Evolutionary conservation across 345 rosid genomes (phyloP).

Genomic region (Bretschneidera sinensis): DNA sequence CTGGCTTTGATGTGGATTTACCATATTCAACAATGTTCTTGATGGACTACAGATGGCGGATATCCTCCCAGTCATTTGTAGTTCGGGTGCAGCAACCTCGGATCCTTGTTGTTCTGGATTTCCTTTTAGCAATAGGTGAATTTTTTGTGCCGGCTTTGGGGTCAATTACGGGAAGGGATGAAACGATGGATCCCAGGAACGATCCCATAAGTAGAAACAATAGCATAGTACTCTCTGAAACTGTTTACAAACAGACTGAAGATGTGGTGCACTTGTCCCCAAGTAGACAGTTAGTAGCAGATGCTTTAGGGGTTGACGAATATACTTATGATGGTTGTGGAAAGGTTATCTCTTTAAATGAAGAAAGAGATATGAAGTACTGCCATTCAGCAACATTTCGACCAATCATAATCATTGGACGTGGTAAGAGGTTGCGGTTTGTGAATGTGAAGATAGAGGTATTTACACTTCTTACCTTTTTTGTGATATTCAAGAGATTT

Average conservation of each 20-base stretch:
- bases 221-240: constrained; percentile 61
- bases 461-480: constrained; percentile 18
- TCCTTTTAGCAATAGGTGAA: constrained; percentile 89
- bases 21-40: constrained; percentile 86
- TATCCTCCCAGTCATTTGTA: constrained; percentile 80
- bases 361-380: constrained; percentile 47
- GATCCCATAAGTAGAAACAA: constrained; percentile 76
- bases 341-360: constrained; percentile 57
- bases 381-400: constrained; percentile 37
- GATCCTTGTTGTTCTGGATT: constrained; percentile 93
- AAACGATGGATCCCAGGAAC: constrained; percentile 82
- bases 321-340: constrained; percentile 93
- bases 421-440: constrained; percentile 89
- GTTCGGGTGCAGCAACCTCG: constrained; percentile 92
- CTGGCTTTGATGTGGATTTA: constrained; percentile 43
- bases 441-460: constrained; percentile 90
- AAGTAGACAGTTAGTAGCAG: constrained; percentile 70
- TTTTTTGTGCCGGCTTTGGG: constrained; percentile 94
- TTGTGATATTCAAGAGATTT: no score
- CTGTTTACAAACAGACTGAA: constrained; percentile 69
- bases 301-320: constrained; percentile 73
- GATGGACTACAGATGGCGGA: constrained; percentile 94
- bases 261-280: constrained; percentile 85
- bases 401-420: constrained; percentile 83
- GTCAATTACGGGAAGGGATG: constrained; percentile 87